phyloP scores from a whole-genome alignment of 176 grass and related monocot genomes.

The Neostapfia colusana region DNA sequence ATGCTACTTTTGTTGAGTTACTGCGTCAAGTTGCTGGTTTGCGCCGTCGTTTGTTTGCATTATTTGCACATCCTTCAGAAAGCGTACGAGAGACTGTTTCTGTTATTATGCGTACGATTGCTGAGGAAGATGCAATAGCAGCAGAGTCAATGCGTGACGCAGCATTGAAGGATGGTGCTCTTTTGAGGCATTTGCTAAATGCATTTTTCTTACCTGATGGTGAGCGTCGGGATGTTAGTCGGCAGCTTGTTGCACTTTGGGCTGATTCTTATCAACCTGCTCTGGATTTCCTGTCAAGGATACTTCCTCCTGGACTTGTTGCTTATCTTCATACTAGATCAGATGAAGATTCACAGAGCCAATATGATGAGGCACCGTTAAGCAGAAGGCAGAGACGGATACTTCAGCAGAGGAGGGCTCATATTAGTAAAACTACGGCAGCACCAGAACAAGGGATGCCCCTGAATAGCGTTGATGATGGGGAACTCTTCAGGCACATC shows the following conservation, averaged over 20 bases:
- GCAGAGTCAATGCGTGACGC: constrained; percentile 99
- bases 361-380: constrained; percentile 76
- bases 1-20: constrained; percentile 98
- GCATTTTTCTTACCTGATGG: constrained; percentile 86
- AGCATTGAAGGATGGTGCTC: constrained; percentile 95
- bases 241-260: constrained; percentile 97
- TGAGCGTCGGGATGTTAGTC: constrained; percentile 90
- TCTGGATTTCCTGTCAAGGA: constrained; percentile 87
- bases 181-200: constrained; percentile 95
- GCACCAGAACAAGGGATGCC: constrained; percentile 57
- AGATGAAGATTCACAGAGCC: constrained; percentile 91
- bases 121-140: constrained; percentile 98
- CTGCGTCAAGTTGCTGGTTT: constrained; percentile 96
- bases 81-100: constrained; percentile 92
- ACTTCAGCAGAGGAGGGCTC: constrained; percentile 77
- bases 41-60: constrained; percentile 84
- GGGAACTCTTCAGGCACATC: constrained; percentile 46
- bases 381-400: constrained; percentile 86
- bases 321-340: constrained; percentile 92
- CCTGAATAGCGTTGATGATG: constrained; percentile 54
- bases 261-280: constrained; percentile 99
- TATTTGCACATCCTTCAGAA: constrained; percentile 97
- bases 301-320: constrained; percentile 98
- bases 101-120: constrained; percentile 99
- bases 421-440: constrained; percentile 50